phyloP scores from a whole-genome alignment of 2,329 filamentous ascomycete genomes.

The Xylaria sp. region DNA sequence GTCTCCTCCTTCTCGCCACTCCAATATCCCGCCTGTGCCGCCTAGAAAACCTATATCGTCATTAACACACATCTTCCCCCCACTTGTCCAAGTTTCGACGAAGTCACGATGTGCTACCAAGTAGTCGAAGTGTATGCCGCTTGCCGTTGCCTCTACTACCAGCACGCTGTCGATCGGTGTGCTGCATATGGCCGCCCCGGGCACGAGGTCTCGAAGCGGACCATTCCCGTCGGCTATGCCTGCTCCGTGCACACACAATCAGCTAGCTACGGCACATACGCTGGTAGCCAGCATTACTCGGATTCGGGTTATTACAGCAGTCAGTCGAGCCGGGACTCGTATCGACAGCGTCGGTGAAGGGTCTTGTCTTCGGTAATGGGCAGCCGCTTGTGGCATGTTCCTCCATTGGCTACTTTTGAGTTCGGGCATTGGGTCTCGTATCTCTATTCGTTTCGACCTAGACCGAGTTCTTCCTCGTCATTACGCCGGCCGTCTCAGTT shows the following conservation, averaged over 20 bases:
- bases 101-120: conserved; percentile 80
- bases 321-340: conserved; percentile 58
- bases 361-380: conserved; percentile 64
- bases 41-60: conserved; percentile 2
- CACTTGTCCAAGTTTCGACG: conserved; percentile 42
- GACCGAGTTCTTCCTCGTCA: conserved; percentile 47
- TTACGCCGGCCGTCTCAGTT: conserved; percentile 60
- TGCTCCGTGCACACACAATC: conserved; percentile 68
- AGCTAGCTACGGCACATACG: conserved; percentile 53
- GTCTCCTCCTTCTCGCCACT: conserved; percentile 16
- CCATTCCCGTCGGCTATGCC: conserved; percentile 84
- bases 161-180: conserved; percentile 87
- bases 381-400: conserved; percentile 55
- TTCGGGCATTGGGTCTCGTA: conserved; percentile 61
- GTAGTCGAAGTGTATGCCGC: conserved; percentile 86
- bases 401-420: conserved; percentile 57
- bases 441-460: conserved; percentile 59
- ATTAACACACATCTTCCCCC: conserved; percentile 29
- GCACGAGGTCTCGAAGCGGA: conserved; percentile 77
- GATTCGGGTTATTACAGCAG: conserved; percentile 67
- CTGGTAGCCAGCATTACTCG: conserved; percentile 58
- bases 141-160: conserved; percentile 89
- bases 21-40: conserved; percentile 2
- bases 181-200: conserved; percentile 77
- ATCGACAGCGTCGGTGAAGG: conserved; percentile 61